phyloP scores from a whole-genome alignment of 305 asterid species.

The Fraxinus xanthoxyloides region DNA sequence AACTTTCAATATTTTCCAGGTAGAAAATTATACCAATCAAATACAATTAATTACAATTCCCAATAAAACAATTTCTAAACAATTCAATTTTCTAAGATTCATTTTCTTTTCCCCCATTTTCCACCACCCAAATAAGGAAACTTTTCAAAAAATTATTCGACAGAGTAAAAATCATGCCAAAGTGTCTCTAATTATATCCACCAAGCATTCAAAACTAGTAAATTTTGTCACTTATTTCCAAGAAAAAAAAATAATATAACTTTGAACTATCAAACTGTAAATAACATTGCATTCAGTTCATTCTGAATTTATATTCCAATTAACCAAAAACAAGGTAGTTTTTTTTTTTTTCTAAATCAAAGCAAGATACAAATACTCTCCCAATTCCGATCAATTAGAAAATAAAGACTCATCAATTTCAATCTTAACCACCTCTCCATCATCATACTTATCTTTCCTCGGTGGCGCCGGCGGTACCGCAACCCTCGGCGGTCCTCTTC shows the following conservation, averaged over 20 bases:
- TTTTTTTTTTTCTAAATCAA: neutral
- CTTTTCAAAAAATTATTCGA: neutral
- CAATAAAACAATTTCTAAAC: too few species aligned
- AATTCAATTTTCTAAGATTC: too few species aligned
- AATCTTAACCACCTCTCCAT: constrained; percentile 67
- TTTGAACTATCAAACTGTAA: neutral
- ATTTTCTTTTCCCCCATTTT: too few species aligned
- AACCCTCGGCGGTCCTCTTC: constrained; percentile 98
- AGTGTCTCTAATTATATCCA: neutral
- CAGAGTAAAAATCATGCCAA: too few species aligned
- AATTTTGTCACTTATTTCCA: neutral
- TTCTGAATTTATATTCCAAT: neutral
- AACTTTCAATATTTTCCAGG: too few species aligned
- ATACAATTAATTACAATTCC: too few species aligned
- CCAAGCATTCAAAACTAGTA: neutral
- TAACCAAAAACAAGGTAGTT: neutral
- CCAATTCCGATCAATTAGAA: constrained; percentile 9
- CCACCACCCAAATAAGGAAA: neutral
- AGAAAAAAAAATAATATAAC: neutral
- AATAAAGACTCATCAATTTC: constrained; percentile 66
- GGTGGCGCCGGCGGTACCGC: constrained; percentile 87
- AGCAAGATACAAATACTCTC: neutral
- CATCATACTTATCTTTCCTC: constrained; percentile 82
- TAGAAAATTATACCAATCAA: too few species aligned
- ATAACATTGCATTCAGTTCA: neutral